Conservation (phyloP, 1,139 yeast species). For the Magnusiomyces tetraspermus region DNA sequence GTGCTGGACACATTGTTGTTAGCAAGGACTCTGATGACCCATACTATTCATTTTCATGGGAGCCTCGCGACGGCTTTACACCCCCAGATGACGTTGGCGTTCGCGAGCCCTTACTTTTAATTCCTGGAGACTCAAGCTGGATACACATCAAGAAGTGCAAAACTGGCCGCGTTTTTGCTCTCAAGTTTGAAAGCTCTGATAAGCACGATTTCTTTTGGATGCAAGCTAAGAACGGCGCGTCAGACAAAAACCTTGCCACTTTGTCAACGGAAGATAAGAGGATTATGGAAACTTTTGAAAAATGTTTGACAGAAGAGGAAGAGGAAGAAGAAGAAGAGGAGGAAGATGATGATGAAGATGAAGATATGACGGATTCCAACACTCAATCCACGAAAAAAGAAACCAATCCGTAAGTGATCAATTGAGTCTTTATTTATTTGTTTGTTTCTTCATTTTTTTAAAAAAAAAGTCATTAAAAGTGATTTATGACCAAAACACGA, state of each 20-base stretch:
- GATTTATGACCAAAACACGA: no score
- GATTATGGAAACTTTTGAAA: slow-evolving; percentile 44
- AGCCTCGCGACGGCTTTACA: slow-evolving; percentile 38
- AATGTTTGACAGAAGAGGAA: slow-evolving; percentile 40
- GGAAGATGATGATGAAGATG: slow-evolving; percentile 15
- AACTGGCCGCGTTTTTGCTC: slow-evolving; percentile 77
- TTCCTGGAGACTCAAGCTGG: slow-evolving; percentile 92
- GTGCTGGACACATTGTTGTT: slow-evolving; percentile 65
- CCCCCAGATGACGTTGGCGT: slow-evolving; percentile 33
- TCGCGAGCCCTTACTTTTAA: slow-evolving; percentile 54
- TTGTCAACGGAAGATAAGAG: slow-evolving; percentile 56
- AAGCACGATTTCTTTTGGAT: slow-evolving; percentile 85
- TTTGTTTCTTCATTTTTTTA: not conserved
- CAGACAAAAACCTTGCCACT: slow-evolving; percentile 38
- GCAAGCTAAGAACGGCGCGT: slow-evolving; percentile 68
- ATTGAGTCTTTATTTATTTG: not conserved
- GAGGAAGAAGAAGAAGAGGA: slow-evolving; percentile 38
- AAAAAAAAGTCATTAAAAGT: not conserved
- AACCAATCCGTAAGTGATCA: slow-evolving; percentile 2
- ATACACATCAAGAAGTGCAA: slow-evolving; percentile 62
- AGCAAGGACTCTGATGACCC: slow-evolving; percentile 52
- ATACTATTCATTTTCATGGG: slow-evolving; percentile 52
- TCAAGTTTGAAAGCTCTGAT: slow-evolving; percentile 75
- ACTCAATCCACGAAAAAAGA: not conserved
- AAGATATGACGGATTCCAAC: slow-evolving; percentile 1